phyloP scores from a whole-genome alignment of 2,329 filamentous ascomycete species.

The Epichloe uncinata region DNA sequence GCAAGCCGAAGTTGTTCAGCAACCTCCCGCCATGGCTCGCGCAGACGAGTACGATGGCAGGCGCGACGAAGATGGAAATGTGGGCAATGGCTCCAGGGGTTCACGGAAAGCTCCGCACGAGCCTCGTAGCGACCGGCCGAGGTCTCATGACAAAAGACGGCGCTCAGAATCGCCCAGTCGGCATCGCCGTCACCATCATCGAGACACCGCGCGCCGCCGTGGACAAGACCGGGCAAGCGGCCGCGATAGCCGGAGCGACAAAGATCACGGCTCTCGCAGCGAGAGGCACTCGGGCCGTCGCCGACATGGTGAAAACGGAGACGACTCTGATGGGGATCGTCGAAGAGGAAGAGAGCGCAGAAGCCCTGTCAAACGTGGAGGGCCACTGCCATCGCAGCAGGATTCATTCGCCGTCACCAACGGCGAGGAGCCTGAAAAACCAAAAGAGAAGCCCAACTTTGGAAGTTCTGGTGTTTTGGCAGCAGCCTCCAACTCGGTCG shows the following conservation, averaged over 20 bases:
- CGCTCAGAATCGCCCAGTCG: constrained; percentile 17
- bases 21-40: constrained; percentile 14
- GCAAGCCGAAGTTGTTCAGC: background rate
- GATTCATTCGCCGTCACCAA: constrained; percentile 44
- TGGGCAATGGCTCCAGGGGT: constrained; percentile 10
- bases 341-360: constrained; percentile 7
- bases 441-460: constrained; percentile 84
- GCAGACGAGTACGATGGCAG: constrained; percentile 12
- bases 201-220: constrained; percentile 13
- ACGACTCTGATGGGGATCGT: constrained; percentile 11
- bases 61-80: constrained; percentile 3
- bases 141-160: constrained; percentile 18
- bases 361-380: constrained; percentile 20
- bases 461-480: constrained; percentile 68
- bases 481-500: constrained; percentile 68
- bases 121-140: constrained; percentile 14
- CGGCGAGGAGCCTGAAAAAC: constrained; percentile 34
- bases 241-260: constrained; percentile 8
- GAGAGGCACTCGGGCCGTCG: constrained; percentile 15
- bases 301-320: constrained; percentile 9
- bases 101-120: constrained; percentile 11
- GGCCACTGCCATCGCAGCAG: constrained; percentile 46
- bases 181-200: constrained; percentile 8
- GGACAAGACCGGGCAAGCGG: constrained; percentile 7
- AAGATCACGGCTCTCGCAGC: constrained; percentile 21